Evolutionary conservation across 2,329 filamentous ascomycete species (phyloP).

Genomic region (Fusarium luffae): DNA sequence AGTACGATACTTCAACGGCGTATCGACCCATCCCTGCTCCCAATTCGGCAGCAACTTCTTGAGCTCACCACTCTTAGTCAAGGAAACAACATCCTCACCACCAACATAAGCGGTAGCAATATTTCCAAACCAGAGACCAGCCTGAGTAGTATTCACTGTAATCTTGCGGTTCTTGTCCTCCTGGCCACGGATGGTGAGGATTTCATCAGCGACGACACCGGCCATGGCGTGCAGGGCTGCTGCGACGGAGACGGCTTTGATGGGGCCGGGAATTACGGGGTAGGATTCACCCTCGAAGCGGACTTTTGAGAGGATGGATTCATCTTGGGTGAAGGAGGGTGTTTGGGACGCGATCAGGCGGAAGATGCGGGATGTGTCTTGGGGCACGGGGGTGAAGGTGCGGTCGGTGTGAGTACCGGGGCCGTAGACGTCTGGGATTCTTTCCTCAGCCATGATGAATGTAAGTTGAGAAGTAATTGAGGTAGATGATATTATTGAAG

Average conservation of each 20-base stretch:
- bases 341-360: conserved; percentile 17
- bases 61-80: conserved; percentile 1
- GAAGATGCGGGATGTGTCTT: conserved; percentile 19
- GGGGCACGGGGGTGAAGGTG: conserved; percentile 1
- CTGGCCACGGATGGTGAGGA: conserved; percentile 1
- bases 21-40: conserved; percentile 25
- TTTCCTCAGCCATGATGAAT: conserved; percentile 19
- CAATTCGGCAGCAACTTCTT: conserved; percentile 4
- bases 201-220: conserved; percentile 18
- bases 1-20: conserved; percentile 22
- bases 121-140: conserved; percentile 15
- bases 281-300: neutral
- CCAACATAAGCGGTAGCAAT: conserved; percentile 19
- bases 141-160: conserved; percentile 14
- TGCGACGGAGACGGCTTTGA: conserved; percentile 19
- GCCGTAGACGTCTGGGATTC: conserved; percentile 9
- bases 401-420: conserved; percentile 14
- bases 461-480: too few relatives aligned
- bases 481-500: too few relatives aligned
- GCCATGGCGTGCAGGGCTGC: conserved; percentile 18
- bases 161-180: conserved; percentile 3
- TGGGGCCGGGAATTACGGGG: conserved; percentile 17
- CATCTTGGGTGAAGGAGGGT: conserved; percentile 10
- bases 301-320: conserved; percentile 15
- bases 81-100: neutral